These are phyloP conservation scores for Exserohilum turcica DNA, from an alignment of 2,329 filamentous ascomycete genomes.

Conservation along the genomic window DNA sequence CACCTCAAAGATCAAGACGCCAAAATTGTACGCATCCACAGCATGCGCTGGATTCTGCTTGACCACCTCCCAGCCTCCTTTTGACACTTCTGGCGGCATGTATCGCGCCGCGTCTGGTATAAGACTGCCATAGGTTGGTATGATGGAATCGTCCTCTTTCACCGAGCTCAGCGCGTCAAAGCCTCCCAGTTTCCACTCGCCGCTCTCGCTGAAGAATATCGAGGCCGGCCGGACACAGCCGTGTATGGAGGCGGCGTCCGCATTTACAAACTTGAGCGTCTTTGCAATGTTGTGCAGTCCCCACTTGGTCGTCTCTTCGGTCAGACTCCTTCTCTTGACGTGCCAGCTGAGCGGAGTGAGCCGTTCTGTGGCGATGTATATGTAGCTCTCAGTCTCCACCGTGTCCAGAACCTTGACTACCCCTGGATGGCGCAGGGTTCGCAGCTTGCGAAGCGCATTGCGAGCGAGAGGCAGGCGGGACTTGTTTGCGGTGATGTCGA, in stretches of 20 bases:
- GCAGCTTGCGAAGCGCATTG: constrained; percentile 91
- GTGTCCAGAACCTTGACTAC: constrained; percentile 94
- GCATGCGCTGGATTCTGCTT: constrained; percentile 81
- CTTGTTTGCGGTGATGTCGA: constrained; percentile 83
- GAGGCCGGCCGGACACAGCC: constrained; percentile 84
- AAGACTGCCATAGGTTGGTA: constrained; percentile 88
- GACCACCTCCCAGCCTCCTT: constrained; percentile 87
- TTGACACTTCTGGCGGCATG: constrained; percentile 82
- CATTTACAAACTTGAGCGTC: constrained; percentile 94
- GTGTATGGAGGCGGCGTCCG: constrained; percentile 89
- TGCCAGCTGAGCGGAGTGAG: constrained; percentile 88
- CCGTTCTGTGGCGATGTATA: constrained; percentile 95
- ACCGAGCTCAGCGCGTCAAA: constrained; percentile 93
- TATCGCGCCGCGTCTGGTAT: constrained; percentile 85
- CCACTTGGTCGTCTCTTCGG: constrained; percentile 95
- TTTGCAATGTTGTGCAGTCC: constrained; percentile 87
- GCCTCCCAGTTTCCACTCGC: constrained; percentile 95
- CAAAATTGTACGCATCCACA: constrained; percentile 86
- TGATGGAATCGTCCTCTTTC: constrained; percentile 92
- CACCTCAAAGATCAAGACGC: constrained; percentile 82
- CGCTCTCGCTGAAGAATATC: constrained; percentile 91
- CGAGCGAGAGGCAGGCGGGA: constrained; percentile 82
- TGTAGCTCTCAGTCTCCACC: constrained; percentile 93
- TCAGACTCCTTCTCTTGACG: constrained; percentile 83
- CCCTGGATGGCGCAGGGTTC: constrained; percentile 90